Conservation (phyloP, 805 yeast genomes). For the Starmera caribaea region DNA sequence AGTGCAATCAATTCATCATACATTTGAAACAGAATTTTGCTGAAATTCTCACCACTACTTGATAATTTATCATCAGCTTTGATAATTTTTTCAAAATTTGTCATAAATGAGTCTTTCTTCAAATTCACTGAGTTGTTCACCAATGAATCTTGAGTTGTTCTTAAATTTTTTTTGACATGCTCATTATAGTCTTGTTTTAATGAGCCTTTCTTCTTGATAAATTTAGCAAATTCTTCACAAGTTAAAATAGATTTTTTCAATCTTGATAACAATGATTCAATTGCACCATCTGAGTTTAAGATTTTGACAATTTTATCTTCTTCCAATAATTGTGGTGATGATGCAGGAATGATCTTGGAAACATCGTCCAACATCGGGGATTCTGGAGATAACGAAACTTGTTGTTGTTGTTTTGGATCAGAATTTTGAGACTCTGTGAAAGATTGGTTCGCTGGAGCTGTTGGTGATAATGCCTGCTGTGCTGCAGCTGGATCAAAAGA, state of each 20-base stretch:
- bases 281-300: slow-evolving; percentile 62
- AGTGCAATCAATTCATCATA: slow-evolving; percentile 74
- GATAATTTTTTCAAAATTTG: slow-evolving; percentile 57
- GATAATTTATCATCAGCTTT: slow-evolving; percentile 70
- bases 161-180: slow-evolving; percentile 64
- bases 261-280: slow-evolving; percentile 61
- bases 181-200: slow-evolving; percentile 71
- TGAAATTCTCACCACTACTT: slow-evolving; percentile 66
- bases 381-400: background rate
- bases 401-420: background rate
- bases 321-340: slow-evolving; percentile 30
- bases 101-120: slow-evolving; percentile 57
- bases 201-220: slow-evolving; percentile 65
- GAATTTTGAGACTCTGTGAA: background rate
- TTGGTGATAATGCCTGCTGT: background rate
- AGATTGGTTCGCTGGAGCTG: background rate
- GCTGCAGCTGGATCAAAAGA: background rate
- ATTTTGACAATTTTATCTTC: slow-evolving; percentile 42
- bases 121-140: slow-evolving; percentile 33
- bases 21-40: slow-evolving; percentile 74
- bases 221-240: slow-evolving; percentile 78
- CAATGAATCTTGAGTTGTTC: slow-evolving; percentile 40
- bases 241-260: slow-evolving; percentile 73
- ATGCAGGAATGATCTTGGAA: slow-evolving; percentile 14
- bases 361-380: background rate